These are phyloP conservation scores for Aegilops tauschii DNA, from an alignment of 176 grass and related monocot genomes.

Conservation along the genomic window DNA sequence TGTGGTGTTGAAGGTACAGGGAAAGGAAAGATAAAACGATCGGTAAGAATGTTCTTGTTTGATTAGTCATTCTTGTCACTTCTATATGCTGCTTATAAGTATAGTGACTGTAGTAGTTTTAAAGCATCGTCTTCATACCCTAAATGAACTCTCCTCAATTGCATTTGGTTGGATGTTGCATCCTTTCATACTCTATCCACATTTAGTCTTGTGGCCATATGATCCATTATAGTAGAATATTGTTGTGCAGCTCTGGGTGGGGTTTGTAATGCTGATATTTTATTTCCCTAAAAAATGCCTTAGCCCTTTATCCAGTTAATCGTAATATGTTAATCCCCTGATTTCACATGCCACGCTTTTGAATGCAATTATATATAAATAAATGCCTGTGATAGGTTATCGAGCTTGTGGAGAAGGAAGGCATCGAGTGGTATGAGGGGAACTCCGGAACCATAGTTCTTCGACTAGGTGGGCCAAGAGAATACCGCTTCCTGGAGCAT, in stretches of 20 bases:
- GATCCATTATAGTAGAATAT: constrained; percentile 2
- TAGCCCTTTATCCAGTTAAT: neutral
- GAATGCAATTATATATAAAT: neutral
- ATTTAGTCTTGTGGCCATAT: constrained; percentile 1
- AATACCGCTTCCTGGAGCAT: constrained; percentile 61
- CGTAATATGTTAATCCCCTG: neutral
- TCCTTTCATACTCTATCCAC: neutral
- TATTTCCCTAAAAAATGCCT: neutral
- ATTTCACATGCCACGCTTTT: neutral
- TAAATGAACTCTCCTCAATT: constrained; percentile 1
- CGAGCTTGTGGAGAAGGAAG: constrained; percentile 60
- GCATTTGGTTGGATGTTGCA: neutral
- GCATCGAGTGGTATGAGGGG: constrained; percentile 64
- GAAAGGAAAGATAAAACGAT: constrained; percentile 79
- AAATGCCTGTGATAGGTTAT: constrained; percentile 48
- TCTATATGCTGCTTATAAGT: neutral
- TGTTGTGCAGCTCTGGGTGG: neutral
- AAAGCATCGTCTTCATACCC: neutral
- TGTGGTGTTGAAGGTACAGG: constrained; percentile 73
- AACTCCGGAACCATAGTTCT: constrained; percentile 76
- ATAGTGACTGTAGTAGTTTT: constrained; percentile 2
- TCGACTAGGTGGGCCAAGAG: constrained; percentile 50
- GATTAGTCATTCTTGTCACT: neutral
- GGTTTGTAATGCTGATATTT: neutral
- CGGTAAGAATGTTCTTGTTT: constrained; percentile 49